Base-by-base conservation (phyloP, 2,329 filamentous ascomycete species). In the Mollisia scopiformis region DNA sequence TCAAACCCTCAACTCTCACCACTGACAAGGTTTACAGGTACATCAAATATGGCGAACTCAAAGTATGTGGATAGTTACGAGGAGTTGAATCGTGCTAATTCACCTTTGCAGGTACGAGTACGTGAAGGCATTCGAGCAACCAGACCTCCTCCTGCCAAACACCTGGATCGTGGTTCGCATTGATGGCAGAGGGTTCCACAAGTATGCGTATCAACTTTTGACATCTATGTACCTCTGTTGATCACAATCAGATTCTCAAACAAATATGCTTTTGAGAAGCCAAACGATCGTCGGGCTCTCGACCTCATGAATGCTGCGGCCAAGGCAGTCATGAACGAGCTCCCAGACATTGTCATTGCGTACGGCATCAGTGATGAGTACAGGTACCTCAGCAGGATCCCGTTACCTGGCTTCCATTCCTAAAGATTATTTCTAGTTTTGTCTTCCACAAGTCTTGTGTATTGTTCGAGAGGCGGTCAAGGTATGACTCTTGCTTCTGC, bases 331-430 rank as follows among this genome's bases (percentile, higher is more conserved):
- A 86, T 97, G 78, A 85, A 84, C 64, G 91, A 96, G 54, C 78
- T 98, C 25, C 88, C 92, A 3, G 94, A 98, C 70, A 87, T 97
- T 66, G 87, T 88, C 6, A 84, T 98, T 63, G 93, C 90, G 0
- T 99, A 98, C 70, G 95, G 95, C 1, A 88, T 97, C 67, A 97
- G 93, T 75, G 95, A 99, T 73, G 95, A 99, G 75, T 98, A 90
- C 75, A 95, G 88, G 86, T 89, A 78, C 39, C 52, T 59, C 7
- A 37, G 25, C 37, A 14, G 19, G n/a, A n/a, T 28, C 11, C 25
- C 30, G 37, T 52, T 39, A 8, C 23, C 13, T 35, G 21, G 25
- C n/a, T 43, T 16, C 6, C 63, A 95, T 37, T 2, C 1, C 16
- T 55, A 39, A 31, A 71, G 35, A 69, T n/a, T 11, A 2, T 59